phyloP scores from a whole-genome alignment of 306 rosid species.

The Cucumis cinereus region DNA sequence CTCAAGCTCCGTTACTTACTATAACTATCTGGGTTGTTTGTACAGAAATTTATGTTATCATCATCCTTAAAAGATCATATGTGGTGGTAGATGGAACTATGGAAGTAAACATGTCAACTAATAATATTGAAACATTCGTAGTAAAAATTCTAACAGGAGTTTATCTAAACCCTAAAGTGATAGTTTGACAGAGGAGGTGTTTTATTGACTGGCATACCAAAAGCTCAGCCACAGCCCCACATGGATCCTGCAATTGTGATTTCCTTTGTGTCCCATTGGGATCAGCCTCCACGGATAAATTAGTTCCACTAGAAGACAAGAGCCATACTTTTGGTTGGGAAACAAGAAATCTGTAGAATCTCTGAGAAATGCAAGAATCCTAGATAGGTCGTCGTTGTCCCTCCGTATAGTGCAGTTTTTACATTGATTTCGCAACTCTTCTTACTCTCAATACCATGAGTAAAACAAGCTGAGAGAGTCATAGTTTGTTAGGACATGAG shows the following conservation, averaged over 20 bases:
- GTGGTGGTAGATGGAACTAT: background rate
- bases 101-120: background rate
- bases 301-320: background rate
- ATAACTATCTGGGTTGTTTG: background rate
- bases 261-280: background rate
- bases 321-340: background rate
- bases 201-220: background rate
- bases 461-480: background rate
- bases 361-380: background rate
- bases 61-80: background rate
- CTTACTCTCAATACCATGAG: background rate
- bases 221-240: slow-evolving; percentile 1
- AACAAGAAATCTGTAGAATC: background rate
- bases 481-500: background rate
- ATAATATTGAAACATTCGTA: background rate
- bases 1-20: no score
- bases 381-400: background rate
- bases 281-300: background rate
- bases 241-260: background rate
- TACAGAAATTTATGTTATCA: background rate
- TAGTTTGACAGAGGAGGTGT: background rate
- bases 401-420: no score
- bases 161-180: background rate
- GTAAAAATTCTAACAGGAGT: background rate
- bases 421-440: background rate